These are phyloP conservation scores for Blastocystis sp. DNA, from an alignment of 352 stramenopile species.

Conservation along the genomic window DNA sequence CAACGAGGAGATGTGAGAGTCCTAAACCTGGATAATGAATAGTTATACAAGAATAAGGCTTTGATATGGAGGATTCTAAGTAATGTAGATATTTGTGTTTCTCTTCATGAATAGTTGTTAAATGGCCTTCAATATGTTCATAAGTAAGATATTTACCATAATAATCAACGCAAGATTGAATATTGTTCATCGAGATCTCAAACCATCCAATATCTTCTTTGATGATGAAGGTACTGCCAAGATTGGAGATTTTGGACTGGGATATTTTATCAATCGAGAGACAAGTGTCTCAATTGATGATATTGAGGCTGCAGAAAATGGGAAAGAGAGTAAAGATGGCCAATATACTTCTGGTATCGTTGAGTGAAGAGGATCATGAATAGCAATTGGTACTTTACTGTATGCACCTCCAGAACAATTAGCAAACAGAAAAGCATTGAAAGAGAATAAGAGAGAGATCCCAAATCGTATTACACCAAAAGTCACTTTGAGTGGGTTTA, in stretches of 20 bases:
- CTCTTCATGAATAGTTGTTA: neutral
- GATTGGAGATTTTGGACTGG: constrained; percentile 81
- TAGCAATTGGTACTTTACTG: neutral
- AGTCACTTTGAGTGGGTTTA: neutral
- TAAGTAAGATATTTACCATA: neutral
- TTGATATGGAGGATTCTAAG: constrained; percentile 20
- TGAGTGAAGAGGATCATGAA: neutral
- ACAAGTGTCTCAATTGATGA: neutral
- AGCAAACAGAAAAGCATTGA: neutral
- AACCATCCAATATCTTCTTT: constrained; percentile 88
- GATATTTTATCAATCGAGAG: constrained; percentile 72
- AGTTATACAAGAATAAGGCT: neutral
- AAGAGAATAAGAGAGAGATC: neutral
- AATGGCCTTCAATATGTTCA: constrained; percentile 35
- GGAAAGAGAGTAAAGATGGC: neutral
- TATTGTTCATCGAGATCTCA: constrained; percentile 85
- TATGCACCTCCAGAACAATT: constrained; percentile 23
- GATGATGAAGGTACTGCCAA: constrained; percentile 78
- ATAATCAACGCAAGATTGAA: neutral
- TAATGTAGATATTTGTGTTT: neutral
- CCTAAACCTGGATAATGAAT: neutral
- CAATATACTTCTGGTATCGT: neutral
- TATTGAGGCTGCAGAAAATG: neutral
- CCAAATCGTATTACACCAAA: neutral
- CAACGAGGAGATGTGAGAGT: neutral